phyloP scores from a whole-genome alignment of 306 rosid genomes.

The Inga oerstediana region DNA sequence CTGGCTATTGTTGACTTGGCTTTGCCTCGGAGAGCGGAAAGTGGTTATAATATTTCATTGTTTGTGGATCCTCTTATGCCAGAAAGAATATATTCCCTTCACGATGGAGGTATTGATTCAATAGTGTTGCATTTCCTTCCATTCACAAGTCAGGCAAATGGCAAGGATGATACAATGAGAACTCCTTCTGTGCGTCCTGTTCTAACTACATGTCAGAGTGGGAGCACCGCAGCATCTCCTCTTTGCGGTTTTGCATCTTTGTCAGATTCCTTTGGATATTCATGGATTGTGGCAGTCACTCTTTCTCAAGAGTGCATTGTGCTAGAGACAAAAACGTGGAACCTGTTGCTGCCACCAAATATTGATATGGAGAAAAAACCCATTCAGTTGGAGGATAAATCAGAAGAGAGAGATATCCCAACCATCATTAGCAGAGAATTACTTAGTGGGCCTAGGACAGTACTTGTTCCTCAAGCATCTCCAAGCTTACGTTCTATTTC shows the following conservation, averaged over 20 bases:
- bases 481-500: conserved; percentile 76
- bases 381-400: conserved; percentile 41
- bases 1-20: conserved; percentile 91
- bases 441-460: conserved; percentile 82
- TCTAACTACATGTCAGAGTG: conserved; percentile 88
- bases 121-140: conserved; percentile 95
- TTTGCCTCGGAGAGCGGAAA: conserved; percentile 62
- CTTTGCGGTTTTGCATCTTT: conserved; percentile 81
- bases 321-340: conserved; percentile 87
- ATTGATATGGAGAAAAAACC: conserved; percentile 56
- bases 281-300: conserved; percentile 88
- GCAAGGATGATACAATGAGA: conserved; percentile 74
- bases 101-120: conserved; percentile 93
- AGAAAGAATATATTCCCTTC: conserved; percentile 84
- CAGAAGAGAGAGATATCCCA: conserved; percentile 54
- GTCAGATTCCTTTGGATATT: conserved; percentile 96
- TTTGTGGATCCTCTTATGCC: conserved; percentile 79
- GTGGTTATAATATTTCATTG: conserved; percentile 64
- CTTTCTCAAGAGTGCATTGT: conserved; percentile 72
- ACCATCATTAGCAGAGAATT: conserved; percentile 87
- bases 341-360: conserved; percentile 67
- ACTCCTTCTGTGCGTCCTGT: conserved; percentile 91
- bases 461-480: conserved; percentile 74
- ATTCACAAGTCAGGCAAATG: conserved; percentile 77
- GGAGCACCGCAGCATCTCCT: conserved; percentile 54